Conservation (phyloP, 345 rosid genomes). For the Capsella bursapastoris region DNA sequence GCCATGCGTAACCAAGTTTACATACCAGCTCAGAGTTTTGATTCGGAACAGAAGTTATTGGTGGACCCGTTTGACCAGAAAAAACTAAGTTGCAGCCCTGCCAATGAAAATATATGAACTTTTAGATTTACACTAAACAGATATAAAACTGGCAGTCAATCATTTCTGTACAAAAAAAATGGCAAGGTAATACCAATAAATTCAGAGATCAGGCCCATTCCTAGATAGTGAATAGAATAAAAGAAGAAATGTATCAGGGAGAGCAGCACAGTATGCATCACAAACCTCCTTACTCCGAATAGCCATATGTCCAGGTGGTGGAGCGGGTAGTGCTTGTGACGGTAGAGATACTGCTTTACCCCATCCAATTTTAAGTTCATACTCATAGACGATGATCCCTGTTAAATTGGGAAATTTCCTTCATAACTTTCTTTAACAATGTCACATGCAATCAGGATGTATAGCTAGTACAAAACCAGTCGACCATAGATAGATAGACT, state of each 20-base stretch:
- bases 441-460: slow-evolving; percentile 27
- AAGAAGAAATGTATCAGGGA: slow-evolving; percentile 27
- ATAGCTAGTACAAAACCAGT: slow-evolving; percentile 15
- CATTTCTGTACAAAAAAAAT: neutral
- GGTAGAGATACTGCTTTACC: slow-evolving; percentile 99
- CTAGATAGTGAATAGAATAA: neutral
- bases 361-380: slow-evolving; percentile 98
- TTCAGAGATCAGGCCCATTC: slow-evolving; percentile 1
- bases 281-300: slow-evolving; percentile 98
- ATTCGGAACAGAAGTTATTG: slow-evolving; percentile 78
- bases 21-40: slow-evolving; percentile 93
- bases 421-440: slow-evolving; percentile 19
- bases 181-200: slow-evolving; percentile 24
- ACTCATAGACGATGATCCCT: slow-evolving; percentile 96
- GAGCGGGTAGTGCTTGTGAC: slow-evolving; percentile 98
- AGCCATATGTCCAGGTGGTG: slow-evolving; percentile 99
- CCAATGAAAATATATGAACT: slow-evolving; percentile 39
- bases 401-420: slow-evolving; percentile 31
- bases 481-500: slow-evolving; percentile 12
- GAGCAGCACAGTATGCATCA: slow-evolving; percentile 31
- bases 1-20: slow-evolving; percentile 25
- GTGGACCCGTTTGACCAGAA: slow-evolving; percentile 99
- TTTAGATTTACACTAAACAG: slow-evolving; percentile 34
- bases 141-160: neutral
- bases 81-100: slow-evolving; percentile 92